phyloP scores from a whole-genome alignment of 345 rosid genomes.

The Corchorus capsularis region DNA sequence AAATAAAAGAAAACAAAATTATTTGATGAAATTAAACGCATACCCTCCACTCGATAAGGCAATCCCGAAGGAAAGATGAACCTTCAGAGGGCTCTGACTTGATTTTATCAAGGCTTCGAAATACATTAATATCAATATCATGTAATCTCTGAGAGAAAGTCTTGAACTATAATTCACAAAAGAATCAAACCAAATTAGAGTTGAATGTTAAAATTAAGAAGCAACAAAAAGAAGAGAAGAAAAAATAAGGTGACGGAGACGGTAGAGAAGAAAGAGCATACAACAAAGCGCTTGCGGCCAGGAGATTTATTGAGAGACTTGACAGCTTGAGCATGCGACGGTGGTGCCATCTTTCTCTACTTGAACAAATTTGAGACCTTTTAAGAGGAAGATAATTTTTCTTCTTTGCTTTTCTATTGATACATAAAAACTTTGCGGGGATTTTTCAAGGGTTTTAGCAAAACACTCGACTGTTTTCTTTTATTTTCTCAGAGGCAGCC shows the following conservation, averaged over 20 bases:
- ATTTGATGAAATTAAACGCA: conserved; percentile 18
- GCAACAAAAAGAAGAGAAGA: neutral
- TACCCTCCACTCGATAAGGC: conserved; percentile 94
- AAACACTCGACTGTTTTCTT: neutral
- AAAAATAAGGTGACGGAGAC: neutral
- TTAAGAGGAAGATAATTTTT: neutral
- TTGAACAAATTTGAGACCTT: neutral
- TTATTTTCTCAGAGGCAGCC: neutral
- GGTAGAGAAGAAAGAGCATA: conserved; percentile 26
- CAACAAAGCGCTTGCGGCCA: conserved; percentile 77
- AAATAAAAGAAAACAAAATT: neutral
- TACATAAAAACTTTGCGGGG: neutral
- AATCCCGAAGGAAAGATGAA: conserved; percentile 73
- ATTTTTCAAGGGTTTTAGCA: conserved; percentile 11
- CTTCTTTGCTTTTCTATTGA: neutral
- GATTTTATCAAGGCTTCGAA: conserved; percentile 59
- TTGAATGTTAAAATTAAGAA: neutral
- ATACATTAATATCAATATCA: conserved; percentile 77
- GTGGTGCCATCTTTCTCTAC: conserved; percentile 42
- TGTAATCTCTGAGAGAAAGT: conserved; percentile 56
- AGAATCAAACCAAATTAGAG: neutral
- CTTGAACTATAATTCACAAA: conserved; percentile 62
- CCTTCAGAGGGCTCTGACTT: conserved; percentile 81
- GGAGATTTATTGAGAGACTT: conserved; percentile 78
- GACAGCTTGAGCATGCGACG: conserved; percentile 68